Percentiles rank a stretch among this genome's conserved stretches.
These are phyloP conservation scores for Leccinum uliginosum DNA, from an alignment of 768 basidiomycete genomes.

Conservation along the genomic window DNA sequence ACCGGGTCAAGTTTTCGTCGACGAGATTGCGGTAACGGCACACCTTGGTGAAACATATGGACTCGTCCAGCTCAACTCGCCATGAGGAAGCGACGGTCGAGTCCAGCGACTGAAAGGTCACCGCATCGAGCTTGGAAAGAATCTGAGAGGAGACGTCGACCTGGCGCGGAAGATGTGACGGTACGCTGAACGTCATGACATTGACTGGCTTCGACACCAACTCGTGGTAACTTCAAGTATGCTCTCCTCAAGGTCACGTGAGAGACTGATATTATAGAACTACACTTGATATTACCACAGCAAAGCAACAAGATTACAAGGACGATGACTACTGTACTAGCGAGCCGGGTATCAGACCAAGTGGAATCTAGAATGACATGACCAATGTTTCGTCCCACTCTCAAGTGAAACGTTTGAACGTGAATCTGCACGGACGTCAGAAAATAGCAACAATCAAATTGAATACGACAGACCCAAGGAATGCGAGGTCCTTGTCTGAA, in stretches of 20 bases:
- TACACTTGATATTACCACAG: constrained; percentile 17
- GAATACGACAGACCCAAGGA: constrained; percentile 48
- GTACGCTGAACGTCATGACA: constrained; percentile 73
- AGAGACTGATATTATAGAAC: too few relatives aligned
- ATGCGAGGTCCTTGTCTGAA: constrained; percentile 65
- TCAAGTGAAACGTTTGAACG: constrained; percentile 71
- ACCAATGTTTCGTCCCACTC: neutral
- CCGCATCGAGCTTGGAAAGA: constrained; percentile 64
- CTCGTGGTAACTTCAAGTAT: constrained; percentile 5
- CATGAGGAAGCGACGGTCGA: constrained; percentile 62
- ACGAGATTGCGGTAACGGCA: constrained; percentile 1
- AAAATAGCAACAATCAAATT: neutral
- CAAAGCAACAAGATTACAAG: constrained; percentile 26
- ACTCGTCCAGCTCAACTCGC: constrained; percentile 67
- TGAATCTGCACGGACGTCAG: constrained; percentile 50
- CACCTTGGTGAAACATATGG: constrained; percentile 72
- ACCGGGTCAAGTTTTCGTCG: constrained; percentile 4
- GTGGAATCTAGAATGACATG: neutral
- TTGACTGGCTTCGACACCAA: neutral
- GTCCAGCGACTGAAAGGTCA: constrained; percentile 52
- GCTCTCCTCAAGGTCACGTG: neutral
- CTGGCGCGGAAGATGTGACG: constrained; percentile 68
- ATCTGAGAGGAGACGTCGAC: constrained; percentile 70
- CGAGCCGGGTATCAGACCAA: constrained; percentile 23
- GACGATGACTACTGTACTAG: constrained; percentile 26